Evolutionary conservation across 169 alveolate species (phyloP), one percentile per base, ranked within the genome.

Genomic region (Cryptosporidium bovis): DNA sequence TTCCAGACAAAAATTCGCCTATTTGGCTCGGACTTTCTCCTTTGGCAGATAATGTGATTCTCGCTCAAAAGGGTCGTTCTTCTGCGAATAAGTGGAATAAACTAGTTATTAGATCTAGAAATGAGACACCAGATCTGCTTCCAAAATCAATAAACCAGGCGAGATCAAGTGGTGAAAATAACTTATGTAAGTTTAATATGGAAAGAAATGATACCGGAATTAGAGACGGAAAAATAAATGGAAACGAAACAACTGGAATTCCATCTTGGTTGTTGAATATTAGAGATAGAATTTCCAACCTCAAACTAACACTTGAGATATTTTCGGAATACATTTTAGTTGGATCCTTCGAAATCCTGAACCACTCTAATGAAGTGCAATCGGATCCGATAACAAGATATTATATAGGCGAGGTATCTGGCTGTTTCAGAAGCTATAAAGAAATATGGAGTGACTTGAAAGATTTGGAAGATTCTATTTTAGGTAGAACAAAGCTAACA

Each of bases 21-120:
- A 69, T 66, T 24, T 69, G 83, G 83, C 67, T 69, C 18, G 83
- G 83, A 1, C 51, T 69, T 2, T 69, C 83, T 27, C 83, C 83
- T 3, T 53, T 69, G 24, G 83, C 83, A 1, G 83, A 69, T 29
- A 69, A 69, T 18, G 83, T 69, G 16, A 69, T 69, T 55, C 40
- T 53, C 3, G 83, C 83, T 10, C 83, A 69, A 69, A 69, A 69
- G 29, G 83, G 67, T 51, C 67, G 36, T 18, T 34, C 33, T 15
- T 51, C 56, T 65, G 56, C 56, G 12, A 18, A 31, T 20, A 69
- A 69, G 31, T 69, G 83, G 83, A 51, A 62, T 15, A 4, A 34
- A 20, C 20, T 69, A 8, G 56, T 69, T 20, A 18, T 69, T 27
- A 51, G 67, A 56, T 27, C 83, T 13, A 69, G 83, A 55, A 69